Evolutionary conservation across 2,329 filamentous ascomycete species (phyloP), one percentile per base, ranked within the genome.

Genomic region (Trichoderma brevicompactum): DNA sequence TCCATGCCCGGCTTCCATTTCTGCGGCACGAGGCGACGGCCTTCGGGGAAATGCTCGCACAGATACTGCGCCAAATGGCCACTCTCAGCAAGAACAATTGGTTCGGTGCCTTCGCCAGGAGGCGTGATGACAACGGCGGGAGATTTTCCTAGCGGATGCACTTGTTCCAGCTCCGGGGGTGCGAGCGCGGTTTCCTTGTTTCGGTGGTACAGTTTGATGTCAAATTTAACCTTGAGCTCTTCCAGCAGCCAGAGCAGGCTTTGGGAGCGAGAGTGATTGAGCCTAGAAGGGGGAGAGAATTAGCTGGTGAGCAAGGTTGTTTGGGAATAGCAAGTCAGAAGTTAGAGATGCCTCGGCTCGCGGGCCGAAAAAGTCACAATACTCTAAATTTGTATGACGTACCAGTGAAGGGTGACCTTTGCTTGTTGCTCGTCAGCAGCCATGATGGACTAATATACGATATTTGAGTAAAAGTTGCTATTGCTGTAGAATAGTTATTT

Each of bases 141-240:
- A 1, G 92, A 93, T 76, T 97, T 97, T 68, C 94, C 94, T 4
- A 97, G 83, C 0, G 92, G 90, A 73, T 97, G 92, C 43, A 96
- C 79, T 68, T 92, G 83, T 73, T 90, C 89, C 52, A 97, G 84
- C 72, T 91, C 89, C 0, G 87, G 81, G 3, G 92, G 92, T 1
- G 94, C 94, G n/a, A 91, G 81, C 71, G 81, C 84, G 64, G 89
- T 85, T 65, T 80, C 73, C 64, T 78, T 79, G 68, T 82, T 75
- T 61, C 94, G 89, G 76, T 92, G 92, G 83, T 90, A 95, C 62
- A 90, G 83, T 73, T 94, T 87, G 65, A 97, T 79, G 68, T 94
- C 87, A 78, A 96, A 97, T 34, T 89, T 84, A 40, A 96, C 77
- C 49, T 90, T 84, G 68, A 95, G 87, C 77, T 94, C 92, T 75